Percentiles rank a stretch among this genome's conserved stretches.
Evolutionary conservation across 75 land plant species (phyloP).

Genomic region (Selaginella moellendorffii): DNA sequence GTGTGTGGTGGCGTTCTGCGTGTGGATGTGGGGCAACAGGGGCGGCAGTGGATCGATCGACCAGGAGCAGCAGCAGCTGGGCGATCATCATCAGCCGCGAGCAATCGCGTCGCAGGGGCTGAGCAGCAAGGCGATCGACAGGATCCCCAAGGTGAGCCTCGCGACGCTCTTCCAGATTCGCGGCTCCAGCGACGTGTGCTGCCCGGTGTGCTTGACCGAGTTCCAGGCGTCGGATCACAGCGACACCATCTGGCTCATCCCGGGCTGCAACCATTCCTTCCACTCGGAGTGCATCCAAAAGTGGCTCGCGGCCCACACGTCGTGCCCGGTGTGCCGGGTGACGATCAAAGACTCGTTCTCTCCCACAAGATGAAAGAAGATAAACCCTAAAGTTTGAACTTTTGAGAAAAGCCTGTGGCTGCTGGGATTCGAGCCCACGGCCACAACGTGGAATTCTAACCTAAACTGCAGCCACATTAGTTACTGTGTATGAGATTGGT

Average conservation of each 20-base stretch:
- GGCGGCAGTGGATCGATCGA: background rate
- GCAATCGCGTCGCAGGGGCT: background rate
- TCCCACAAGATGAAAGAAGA: too few species aligned
- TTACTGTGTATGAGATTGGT: too few species aligned
- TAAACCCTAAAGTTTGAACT: too few species aligned
- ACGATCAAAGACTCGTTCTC: too few species aligned
- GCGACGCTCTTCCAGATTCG: background rate
- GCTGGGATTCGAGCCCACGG: slow-evolving; percentile 1
- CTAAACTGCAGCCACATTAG: background rate
- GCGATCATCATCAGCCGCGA: too few species aligned
- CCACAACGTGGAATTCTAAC: slow-evolving; percentile 1
- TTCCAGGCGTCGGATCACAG: slow-evolving; percentile 1
- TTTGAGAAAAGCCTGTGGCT: too few species aligned
- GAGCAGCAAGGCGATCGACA: background rate
- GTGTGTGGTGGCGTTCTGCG: background rate
- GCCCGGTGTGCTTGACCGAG: background rate
- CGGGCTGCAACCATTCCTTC: background rate
- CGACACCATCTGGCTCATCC: background rate
- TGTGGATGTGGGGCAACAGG: background rate
- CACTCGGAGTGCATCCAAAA: background rate
- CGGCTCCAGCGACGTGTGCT: background rate
- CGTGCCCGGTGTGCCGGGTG: background rate
- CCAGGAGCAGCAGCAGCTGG: too few species aligned
- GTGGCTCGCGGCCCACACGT: background rate
- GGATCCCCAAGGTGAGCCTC: background rate